A percentile compares a stretch with the other conserved stretches of the same genome.
Evolutionary conservation across 176 grass and related monocot species (phyloP).

Genomic region (Aegilops tauschii): DNA sequence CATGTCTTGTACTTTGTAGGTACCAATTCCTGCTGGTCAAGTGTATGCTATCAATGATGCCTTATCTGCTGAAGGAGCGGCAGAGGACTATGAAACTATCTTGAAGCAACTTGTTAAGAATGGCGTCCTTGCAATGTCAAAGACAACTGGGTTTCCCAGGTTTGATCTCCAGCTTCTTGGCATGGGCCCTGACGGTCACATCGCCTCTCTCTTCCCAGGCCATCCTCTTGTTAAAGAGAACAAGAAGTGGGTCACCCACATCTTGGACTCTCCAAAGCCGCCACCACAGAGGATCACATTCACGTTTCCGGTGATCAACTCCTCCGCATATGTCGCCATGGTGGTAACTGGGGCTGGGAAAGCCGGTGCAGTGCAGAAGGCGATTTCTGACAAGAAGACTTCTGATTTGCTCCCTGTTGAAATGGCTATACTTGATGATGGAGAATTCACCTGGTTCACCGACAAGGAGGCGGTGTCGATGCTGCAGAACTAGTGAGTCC

Average conservation of each 20-base stretch:
- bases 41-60: constrained; percentile 98
- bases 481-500: constrained; percentile 49
- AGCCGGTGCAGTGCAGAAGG: constrained; percentile 64
- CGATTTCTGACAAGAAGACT: constrained; percentile 49
- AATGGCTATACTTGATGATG: constrained; percentile 81
- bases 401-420: constrained; percentile 70
- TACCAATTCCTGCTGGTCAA: constrained; percentile 70
- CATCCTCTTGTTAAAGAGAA: constrained; percentile 78
- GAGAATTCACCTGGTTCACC: constrained; percentile 92
- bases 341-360: constrained; percentile 82
- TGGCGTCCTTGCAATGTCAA: constrained; percentile 48
- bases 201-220: constrained; percentile 94
- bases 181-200: constrained; percentile 96
- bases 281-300: constrained; percentile 94
- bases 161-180: constrained; percentile 94
- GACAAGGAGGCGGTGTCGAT: constrained; percentile 77
- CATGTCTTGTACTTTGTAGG: constrained; percentile 42
- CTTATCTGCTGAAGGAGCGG: constrained; percentile 81
- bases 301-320: constrained; percentile 91
- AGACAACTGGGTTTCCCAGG: constrained; percentile 60
- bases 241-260: constrained; percentile 77
- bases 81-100: constrained; percentile 73
- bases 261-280: constrained; percentile 97
- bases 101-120: constrained; percentile 78
- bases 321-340: constrained; percentile 78